Percentiles rank a stretch among this genome's conserved stretches.
phyloP scores from a whole-genome alignment of 305 asterid species.

The Fraxinus angustifolia region DNA sequence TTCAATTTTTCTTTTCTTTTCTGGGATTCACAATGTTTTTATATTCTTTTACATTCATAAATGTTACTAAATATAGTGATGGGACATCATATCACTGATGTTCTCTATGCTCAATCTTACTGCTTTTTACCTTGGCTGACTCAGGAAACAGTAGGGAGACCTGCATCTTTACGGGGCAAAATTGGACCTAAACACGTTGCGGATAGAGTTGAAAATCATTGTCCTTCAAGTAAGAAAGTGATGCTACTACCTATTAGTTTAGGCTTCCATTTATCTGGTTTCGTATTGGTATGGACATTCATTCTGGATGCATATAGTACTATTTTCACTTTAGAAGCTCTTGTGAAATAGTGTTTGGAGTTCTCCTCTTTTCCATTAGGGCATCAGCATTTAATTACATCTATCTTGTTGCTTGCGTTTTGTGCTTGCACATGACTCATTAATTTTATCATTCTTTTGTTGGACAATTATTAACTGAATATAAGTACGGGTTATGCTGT shows the following conservation, averaged over 20 bases:
- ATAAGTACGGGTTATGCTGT: not conserved
- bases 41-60: not conserved
- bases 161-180: conserved; percentile 22
- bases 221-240: conserved; percentile 49
- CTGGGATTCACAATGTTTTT: not conserved
- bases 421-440: not conserved
- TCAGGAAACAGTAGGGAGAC: conserved; percentile 40
- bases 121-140: conserved; percentile 23
- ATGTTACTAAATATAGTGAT: not conserved
- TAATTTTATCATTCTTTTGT: not conserved
- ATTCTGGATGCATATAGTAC: conserved; percentile 2
- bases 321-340: not conserved
- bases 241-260: conserved; percentile 14
- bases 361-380: not conserved
- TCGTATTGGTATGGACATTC: not conserved
- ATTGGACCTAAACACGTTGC: conserved; percentile 32
- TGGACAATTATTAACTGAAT: not conserved
- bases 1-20: not conserved
- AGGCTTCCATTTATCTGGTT: conserved; percentile 14
- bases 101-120: not conserved
- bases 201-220: conserved; percentile 29
- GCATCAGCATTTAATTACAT: not conserved
- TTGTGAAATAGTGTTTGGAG: not conserved
- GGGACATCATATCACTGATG: not conserved
- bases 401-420: not conserved